Evolutionary conservation across 352 stramenopile genomes (phyloP).

Genomic region (Phytophthora lateralis): DNA sequence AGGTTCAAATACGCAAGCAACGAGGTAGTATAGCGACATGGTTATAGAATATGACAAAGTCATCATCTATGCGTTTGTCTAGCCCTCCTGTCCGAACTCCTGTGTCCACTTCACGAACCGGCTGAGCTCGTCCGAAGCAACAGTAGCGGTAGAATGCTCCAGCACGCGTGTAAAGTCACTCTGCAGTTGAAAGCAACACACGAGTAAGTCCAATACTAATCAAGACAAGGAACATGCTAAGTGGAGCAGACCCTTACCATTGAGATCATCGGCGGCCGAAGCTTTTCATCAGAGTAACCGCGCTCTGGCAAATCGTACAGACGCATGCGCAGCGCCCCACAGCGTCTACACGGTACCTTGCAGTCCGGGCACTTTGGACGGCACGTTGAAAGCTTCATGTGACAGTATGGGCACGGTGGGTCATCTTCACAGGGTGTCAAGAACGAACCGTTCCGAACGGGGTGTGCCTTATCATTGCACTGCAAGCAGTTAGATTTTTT

Average conservation of each 20-base stretch:
- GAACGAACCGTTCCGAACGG: conserved; percentile 63
- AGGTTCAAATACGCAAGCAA: conserved; percentile 7
- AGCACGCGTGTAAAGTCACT: conserved; percentile 97
- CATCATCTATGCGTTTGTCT: conserved; percentile 40
- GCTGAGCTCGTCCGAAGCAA: conserved; percentile 97
- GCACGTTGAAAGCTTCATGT: conserved; percentile 90
- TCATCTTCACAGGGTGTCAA: conserved; percentile 87
- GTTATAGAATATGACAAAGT: conserved; percentile 25
- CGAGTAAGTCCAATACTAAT: conserved; percentile 1
- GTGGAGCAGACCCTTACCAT: conserved; percentile 56
- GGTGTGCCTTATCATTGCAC: conserved; percentile 80
- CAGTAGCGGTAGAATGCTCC: conserved; percentile 93
- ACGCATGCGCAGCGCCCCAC: conserved; percentile 81
- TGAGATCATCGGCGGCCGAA: conserved; percentile 85
- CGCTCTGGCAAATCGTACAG: conserved; percentile 85
- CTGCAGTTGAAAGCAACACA: conserved; percentile 36
- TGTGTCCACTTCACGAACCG: conserved; percentile 99
- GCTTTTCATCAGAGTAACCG: conserved; percentile 84
- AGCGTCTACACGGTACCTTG: conserved; percentile 71
- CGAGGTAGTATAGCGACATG: conserved; percentile 33
- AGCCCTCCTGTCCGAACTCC: conserved; percentile 99
- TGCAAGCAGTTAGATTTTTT: conserved; percentile 27
- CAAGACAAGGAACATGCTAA: background rate
- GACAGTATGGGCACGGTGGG: conserved; percentile 85
- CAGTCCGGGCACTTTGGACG: conserved; percentile 67